A percentile compares a stretch with the other conserved stretches of the same genome.
Conservation (phyloP, 1,284 basidiomycete genomes). For the Irpex sp. region DNA sequence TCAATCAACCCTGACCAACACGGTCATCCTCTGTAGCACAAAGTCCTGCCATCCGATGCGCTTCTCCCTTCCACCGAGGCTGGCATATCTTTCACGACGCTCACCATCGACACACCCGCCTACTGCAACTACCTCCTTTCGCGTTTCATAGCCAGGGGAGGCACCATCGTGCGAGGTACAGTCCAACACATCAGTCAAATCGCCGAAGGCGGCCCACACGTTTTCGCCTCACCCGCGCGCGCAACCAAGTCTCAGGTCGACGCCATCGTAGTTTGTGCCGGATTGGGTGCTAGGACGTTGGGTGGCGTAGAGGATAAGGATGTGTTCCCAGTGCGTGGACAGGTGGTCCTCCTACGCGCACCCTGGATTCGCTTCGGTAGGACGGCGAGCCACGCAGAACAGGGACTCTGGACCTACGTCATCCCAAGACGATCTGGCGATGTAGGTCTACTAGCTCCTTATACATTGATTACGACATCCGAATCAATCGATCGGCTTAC, state of each 20-base stretch:
- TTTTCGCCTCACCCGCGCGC: constrained; percentile 29
- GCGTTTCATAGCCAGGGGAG: constrained; percentile 59
- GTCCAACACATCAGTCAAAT: constrained; percentile 67
- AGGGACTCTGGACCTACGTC: constrained; percentile 61
- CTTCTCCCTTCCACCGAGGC: constrained; percentile 39
- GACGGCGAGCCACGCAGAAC: constrained; percentile 42
- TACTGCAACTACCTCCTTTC: constrained; percentile 69
- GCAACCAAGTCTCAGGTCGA: constrained; percentile 26
- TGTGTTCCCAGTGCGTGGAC: constrained; percentile 51
- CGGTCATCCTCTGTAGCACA: constrained; percentile 38
- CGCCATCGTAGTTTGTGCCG: constrained; percentile 69
- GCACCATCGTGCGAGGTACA: constrained; percentile 49
- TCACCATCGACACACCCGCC: constrained; percentile 65
- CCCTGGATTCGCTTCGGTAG: constrained; percentile 58
- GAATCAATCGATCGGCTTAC: too few species aligned
- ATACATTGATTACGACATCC: too few species aligned
- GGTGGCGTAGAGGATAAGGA: constrained; percentile 43
- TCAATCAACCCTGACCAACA: neutral
- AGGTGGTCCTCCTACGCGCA: constrained; percentile 45
- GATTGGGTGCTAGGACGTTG: constrained; percentile 44
- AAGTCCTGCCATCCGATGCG: constrained; percentile 38
- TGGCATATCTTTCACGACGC: constrained; percentile 57
- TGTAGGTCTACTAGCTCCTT: constrained; percentile 29
- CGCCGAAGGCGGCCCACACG: constrained; percentile 51
- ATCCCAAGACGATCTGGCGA: constrained; percentile 69